A percentile compares a stretch with the other conserved stretches of the same genome.
phyloP scores from a whole-genome alignment of 768 basidiomycete genomes.

The Tylopilus sp. region DNA sequence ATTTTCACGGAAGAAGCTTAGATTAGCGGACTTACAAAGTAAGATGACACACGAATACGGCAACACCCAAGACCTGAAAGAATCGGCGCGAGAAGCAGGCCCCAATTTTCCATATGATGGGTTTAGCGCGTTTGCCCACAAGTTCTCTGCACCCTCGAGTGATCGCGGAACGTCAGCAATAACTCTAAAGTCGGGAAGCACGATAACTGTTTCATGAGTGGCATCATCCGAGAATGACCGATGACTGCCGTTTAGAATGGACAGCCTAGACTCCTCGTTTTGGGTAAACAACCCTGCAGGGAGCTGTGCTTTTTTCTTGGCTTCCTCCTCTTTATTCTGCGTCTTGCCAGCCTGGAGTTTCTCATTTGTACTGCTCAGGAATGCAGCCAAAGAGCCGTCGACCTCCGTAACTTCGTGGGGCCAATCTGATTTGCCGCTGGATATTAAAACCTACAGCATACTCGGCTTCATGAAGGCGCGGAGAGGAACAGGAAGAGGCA shows the following conservation, averaged over 20 bases:
- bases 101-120: conserved; percentile 53
- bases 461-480: not conserved
- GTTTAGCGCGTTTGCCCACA: conserved; percentile 65
- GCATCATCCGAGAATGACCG: conserved; percentile 58
- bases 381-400: conserved; percentile 64
- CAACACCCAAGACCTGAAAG: conserved; percentile 69
- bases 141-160: conserved; percentile 57
- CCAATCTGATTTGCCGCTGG: conserved; percentile 91
- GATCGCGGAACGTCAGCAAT: conserved; percentile 69
- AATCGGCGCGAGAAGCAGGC: conserved; percentile 39
- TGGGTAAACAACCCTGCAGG: conserved; percentile 57
- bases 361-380: conserved; percentile 35
- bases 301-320: conserved; percentile 6
- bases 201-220: conserved; percentile 72
- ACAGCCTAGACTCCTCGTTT: conserved; percentile 51
- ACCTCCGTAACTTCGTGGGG: conserved; percentile 72
- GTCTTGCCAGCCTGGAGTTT: conserved; percentile 4
- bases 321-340: not conserved
- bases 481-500: conserved; percentile 6
- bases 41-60: conserved; percentile 91
- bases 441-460: conserved; percentile 68
- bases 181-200: conserved; percentile 91
- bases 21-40: conserved; percentile 62
- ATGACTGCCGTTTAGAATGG: conserved; percentile 84
- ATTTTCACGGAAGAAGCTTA: not conserved